A percentile compares a stretch with the other conserved stretches of the same genome.
phyloP scores from a whole-genome alignment of 805 yeast species.

The Huiozyma naganishii region DNA sequence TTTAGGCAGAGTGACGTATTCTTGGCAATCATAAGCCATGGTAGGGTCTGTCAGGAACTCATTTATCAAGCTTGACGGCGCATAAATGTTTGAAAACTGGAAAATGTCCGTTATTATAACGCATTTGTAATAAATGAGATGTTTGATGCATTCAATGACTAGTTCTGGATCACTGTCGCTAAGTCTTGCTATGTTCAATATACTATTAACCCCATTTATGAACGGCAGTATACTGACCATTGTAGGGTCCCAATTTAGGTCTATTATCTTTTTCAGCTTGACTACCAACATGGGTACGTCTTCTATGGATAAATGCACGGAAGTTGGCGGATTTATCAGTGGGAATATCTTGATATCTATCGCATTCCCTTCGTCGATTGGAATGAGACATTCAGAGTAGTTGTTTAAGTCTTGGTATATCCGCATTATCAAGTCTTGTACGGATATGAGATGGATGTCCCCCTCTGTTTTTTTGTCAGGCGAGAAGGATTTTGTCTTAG shows the following conservation, averaged over 20 bases:
- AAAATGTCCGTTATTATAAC: conserved; percentile 76
- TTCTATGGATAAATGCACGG: conserved; percentile 51
- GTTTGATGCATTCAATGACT: conserved; percentile 82
- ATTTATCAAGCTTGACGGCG: conserved; percentile 73
- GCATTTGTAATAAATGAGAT: conserved; percentile 81
- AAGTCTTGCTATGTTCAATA: conserved; percentile 60
- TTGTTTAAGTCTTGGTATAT: conserved; percentile 89
- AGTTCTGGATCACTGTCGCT: conserved; percentile 72
- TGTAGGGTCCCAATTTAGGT: conserved; percentile 95
- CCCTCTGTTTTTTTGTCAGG: background rate
- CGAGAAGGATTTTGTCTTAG: conserved; percentile 1
- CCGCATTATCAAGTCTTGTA: conserved; percentile 75
- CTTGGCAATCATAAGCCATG: conserved; percentile 76
- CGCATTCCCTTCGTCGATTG: conserved; percentile 79
- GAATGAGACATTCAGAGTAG: conserved; percentile 92
- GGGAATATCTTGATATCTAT: conserved; percentile 94
- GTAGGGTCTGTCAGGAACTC: conserved; percentile 51
- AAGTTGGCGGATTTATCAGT: conserved; percentile 69
- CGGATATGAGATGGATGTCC: conserved; percentile 27
- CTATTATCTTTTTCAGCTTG: conserved; percentile 58
- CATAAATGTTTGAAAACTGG: conserved; percentile 80
- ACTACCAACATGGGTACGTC: conserved; percentile 94
- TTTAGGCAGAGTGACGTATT: conserved; percentile 49
- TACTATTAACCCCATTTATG: conserved; percentile 81
- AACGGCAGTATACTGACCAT: conserved; percentile 79